Conservation (phyloP, 148 eudicot genomes). For the Polygonum maritimum region DNA sequence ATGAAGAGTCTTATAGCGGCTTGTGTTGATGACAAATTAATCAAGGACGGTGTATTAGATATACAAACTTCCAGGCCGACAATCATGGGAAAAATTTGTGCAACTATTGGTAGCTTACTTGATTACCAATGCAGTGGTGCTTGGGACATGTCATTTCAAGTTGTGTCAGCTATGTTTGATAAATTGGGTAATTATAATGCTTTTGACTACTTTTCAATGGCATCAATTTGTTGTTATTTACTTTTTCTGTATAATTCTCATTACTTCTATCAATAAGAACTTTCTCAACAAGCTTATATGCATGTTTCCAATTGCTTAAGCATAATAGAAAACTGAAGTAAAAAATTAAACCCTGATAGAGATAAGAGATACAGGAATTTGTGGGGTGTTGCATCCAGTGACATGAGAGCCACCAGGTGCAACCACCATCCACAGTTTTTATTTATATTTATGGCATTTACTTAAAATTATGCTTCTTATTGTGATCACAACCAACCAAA, state of each 20-base stretch:
- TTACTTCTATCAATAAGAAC: background rate
- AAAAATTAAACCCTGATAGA: background rate
- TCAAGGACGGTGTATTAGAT: conserved; percentile 42
- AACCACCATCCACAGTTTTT: background rate
- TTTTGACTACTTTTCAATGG: background rate
- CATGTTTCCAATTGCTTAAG: background rate
- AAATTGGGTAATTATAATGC: conserved; percentile 56
- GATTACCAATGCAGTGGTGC: conserved; percentile 55
- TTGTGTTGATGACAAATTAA: conserved; percentile 75
- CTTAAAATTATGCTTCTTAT: background rate
- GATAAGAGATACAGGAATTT: background rate
- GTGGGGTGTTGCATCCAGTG: background rate
- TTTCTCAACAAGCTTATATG: background rate
- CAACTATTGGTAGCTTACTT: conserved; percentile 64
- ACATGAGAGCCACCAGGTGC: background rate
- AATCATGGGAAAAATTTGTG: conserved; percentile 69
- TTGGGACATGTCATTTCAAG: conserved; percentile 84
- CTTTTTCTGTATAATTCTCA: background rate
- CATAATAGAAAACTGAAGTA: background rate
- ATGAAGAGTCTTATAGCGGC: conserved; percentile 55
- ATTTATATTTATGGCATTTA: background rate
- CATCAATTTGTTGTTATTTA: background rate
- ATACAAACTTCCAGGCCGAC: conserved; percentile 51
- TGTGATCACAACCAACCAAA: background rate
- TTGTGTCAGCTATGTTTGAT: conserved; percentile 72